Base-by-base conservation (phyloP, 768 basidiomycete species). In the Pleurotus salmoneostramineus region DNA sequence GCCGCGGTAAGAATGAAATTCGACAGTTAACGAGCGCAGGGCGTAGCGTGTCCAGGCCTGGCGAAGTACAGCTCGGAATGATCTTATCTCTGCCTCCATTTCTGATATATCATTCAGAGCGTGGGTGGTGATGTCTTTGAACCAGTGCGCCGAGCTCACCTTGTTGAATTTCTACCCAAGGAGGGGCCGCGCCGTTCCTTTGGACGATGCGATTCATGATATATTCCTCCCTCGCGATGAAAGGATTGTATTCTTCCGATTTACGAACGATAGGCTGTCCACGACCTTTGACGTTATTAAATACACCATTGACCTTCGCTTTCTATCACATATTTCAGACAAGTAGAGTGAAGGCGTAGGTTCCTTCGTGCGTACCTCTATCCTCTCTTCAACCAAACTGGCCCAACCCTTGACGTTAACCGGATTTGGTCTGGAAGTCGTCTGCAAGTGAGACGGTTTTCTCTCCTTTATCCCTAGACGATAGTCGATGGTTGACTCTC, bases 151-250 rank as follows among this genome's bases (percentile, higher is more conserved):
- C 21, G 21, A 27, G 21, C 21, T 27, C 21, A 84, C 87, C 88
- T 57, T 77, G 74, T 69, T 93, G 92, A 35, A 91, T 64, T 71
- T 94, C 91, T 1, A 94, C 85, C 92, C 93, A 95, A 3, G 90
- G 88, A 33, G 92, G 93, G 3, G 84, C 82, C 5, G 88, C 89
- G n/a, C 89, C 91, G 61, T 92, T 88, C 50, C 84, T 77, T 65
- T 91, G 86, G 5, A 94, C 81, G 58, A 93, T 91, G 10, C 92
- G 83, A 63, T 93, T 95, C 87, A 94, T 85, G 49, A 94, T 73
- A 63, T 87, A 90, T 66, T 93, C 91, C 62, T 90, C 89, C 6
- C 88, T 77, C 5, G 80, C 81, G 59, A 95, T 87, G 69, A 81
- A 81, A 0, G 81, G 79, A 59, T 81, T 82, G 6, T 68, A 65